Evolutionary conservation across 805 yeast genomes (phyloP).

Genomic region (Candida ascalaphidarum): DNA sequence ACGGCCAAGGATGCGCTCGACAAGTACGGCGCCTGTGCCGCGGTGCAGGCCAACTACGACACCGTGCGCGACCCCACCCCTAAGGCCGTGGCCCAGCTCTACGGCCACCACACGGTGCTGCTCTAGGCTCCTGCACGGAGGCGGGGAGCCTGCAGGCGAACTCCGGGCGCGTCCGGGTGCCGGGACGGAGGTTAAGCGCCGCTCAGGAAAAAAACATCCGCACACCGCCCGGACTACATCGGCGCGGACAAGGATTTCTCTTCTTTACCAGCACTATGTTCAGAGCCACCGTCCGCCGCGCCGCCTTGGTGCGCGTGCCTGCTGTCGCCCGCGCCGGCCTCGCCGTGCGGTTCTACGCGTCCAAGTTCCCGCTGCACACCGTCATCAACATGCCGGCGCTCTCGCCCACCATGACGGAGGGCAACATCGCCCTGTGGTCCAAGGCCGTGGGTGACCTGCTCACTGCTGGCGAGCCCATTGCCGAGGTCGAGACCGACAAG

Average conservation of each 20-base stretch:
- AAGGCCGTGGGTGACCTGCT: conserved; percentile 85
- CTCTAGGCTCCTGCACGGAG: too few relatives aligned
- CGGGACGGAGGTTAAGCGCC: too few relatives aligned
- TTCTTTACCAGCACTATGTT: conserved; percentile 36
- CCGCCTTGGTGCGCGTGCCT: conserved; percentile 38
- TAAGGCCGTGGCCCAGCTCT: too few relatives aligned
- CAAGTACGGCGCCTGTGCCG: conserved; percentile 40
- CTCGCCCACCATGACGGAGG: conserved; percentile 99
- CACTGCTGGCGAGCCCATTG: conserved; percentile 87
- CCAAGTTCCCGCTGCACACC: conserved; percentile 70
- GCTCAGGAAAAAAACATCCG: too few relatives aligned
- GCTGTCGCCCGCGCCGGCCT: conserved; percentile 23
- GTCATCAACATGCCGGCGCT: conserved; percentile 97
- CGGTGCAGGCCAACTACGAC: too few relatives aligned
- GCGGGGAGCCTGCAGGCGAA: too few relatives aligned
- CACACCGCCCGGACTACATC: too few relatives aligned
- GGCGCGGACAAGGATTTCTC: too few relatives aligned
- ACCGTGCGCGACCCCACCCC: too few relatives aligned
- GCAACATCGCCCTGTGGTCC: conserved; percentile 84
- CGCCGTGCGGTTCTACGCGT: conserved; percentile 32
- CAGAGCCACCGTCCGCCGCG: conserved; percentile 32
- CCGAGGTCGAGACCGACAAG: conserved; percentile 96
- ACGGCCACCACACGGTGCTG: too few relatives aligned
- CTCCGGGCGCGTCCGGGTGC: too few relatives aligned
- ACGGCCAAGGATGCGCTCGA: conserved; percentile 71